Evolutionary conservation across 2,329 filamentous ascomycete species (phyloP), one percentile per base, ranked within the genome.

Genomic region (Aspergillus nomiae): DNA sequence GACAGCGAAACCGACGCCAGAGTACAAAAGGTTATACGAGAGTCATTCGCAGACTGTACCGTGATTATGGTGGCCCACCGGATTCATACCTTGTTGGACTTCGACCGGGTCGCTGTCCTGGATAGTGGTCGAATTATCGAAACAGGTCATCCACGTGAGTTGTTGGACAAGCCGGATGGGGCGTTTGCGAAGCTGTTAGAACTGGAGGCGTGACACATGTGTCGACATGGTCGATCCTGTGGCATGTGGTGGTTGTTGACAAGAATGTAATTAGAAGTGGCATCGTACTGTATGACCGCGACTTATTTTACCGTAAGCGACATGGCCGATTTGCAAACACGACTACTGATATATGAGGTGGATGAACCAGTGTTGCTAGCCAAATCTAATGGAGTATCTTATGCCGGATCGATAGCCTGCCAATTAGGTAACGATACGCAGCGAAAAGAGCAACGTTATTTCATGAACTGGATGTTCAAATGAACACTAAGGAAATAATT

Each of bases 21-120:
- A 32, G 60, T 68, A 2, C 66, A 69, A 30, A 60, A 48, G 2
- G 48, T 65, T 55, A 66, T 69, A 21, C 61, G 65, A 4, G 38
- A 65, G 45, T 51, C 34, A 2, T 69, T 69, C 48, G 19, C 2
- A 11, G 53, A 32, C 43, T 65, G 66, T n/a, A 68, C 66, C 8
- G 55, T 69, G 0, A 65, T 69, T 12, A 62, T 66, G 60, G 62
- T 68, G 9, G 67, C 67, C 19, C 67, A 68, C 63, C 51, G 67
- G 45, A 58, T 68, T 1, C 54, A 62, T 9, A 67, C 63, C 9
- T 12, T 68, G 19, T 36, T 67, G 19, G 65, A 69, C 46, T 69
- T 68, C 26, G 67, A 69, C 56, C 65, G 56, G 32, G 64, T 67
- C 14, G 62, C 43, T 43, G 66, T 69, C 21, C 21, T 69, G 46